A percentile compares a stretch with the other conserved stretches of the same genome.
Evolutionary conservation across 768 basidiomycete species (phyloP).

Genomic region (Suillus placidus): DNA sequence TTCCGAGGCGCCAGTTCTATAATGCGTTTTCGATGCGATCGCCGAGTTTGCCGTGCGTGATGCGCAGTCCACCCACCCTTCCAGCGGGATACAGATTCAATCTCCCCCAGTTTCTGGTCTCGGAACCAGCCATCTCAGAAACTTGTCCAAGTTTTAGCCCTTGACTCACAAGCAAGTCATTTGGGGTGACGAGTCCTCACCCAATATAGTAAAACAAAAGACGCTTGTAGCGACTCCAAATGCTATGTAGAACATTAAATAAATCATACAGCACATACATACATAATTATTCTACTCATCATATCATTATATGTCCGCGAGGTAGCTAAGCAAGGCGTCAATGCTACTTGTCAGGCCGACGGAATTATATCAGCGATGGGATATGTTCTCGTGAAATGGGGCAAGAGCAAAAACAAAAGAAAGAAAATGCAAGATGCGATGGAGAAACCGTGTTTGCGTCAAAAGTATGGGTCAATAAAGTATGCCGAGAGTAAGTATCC

Average conservation of each 20-base stretch:
- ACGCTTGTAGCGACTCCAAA: slow-evolving; percentile 1
- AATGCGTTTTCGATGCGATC: neutral
- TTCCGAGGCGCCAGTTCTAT: slow-evolving; percentile 3
- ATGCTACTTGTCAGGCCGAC: slow-evolving; percentile 4
- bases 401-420: slow-evolving; percentile 15
- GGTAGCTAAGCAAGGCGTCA: slow-evolving; percentile 5
- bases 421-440: slow-evolving; percentile 6
- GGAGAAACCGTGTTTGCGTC: slow-evolving; percentile 2
- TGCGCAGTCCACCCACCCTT: neutral
- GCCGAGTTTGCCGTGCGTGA: neutral
- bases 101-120: neutral
- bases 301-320: slow-evolving; percentile 2
- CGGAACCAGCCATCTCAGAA: neutral
- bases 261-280: slow-evolving; percentile 4
- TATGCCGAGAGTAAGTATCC: slow-evolving; percentile 22
- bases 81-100: neutral
- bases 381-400: slow-evolving; percentile 17
- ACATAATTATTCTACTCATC: slow-evolving; percentile 8
- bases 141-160: neutral
- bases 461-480: slow-evolving; percentile 23
- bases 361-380: slow-evolving; percentile 10
- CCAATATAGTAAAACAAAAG: slow-evolving; percentile 1
- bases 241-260: slow-evolving; percentile 5
- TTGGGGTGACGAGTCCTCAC: neutral
- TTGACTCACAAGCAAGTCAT: neutral